phyloP scores from a whole-genome alignment of 108 stramenopile genomes.

The Pseudonitzschia pungens region DNA sequence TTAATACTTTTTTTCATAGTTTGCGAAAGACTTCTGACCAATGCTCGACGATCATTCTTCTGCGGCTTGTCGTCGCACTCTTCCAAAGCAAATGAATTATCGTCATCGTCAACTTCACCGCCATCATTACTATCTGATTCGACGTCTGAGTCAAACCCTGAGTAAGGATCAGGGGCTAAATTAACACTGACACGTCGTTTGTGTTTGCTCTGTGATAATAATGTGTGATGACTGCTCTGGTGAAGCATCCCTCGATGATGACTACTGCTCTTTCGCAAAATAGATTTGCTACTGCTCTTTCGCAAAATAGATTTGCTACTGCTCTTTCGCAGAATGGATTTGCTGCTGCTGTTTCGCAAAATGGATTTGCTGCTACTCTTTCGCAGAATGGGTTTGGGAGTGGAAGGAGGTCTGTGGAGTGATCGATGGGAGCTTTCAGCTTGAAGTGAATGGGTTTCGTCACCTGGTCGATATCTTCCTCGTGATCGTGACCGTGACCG shows the following conservation, averaged over 20 bases:
- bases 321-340: too few relatives aligned
- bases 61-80: background rate
- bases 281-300: background rate
- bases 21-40: background rate
- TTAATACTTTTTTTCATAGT: background rate
- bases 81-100: slow-evolving; percentile 1
- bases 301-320: slow-evolving; percentile 5
- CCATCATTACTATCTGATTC: background rate
- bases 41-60: background rate
- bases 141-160: background rate
- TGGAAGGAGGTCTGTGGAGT: background rate
- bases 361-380: background rate
- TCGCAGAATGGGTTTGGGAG: background rate
- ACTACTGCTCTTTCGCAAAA: background rate
- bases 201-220: slow-evolving; percentile 1
- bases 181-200: background rate
- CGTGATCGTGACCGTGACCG: background rate
- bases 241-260: background rate
- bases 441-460: background rate
- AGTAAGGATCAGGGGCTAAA: background rate
- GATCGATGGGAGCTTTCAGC: background rate
- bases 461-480: background rate
- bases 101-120: background rate
- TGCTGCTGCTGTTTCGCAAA: background rate
- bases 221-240: slow-evolving; percentile 1